Evolutionary conservation across 1,139 yeast genomes (phyloP).

Genomic region (Zhuliangozyma parablackwelliae): DNA sequence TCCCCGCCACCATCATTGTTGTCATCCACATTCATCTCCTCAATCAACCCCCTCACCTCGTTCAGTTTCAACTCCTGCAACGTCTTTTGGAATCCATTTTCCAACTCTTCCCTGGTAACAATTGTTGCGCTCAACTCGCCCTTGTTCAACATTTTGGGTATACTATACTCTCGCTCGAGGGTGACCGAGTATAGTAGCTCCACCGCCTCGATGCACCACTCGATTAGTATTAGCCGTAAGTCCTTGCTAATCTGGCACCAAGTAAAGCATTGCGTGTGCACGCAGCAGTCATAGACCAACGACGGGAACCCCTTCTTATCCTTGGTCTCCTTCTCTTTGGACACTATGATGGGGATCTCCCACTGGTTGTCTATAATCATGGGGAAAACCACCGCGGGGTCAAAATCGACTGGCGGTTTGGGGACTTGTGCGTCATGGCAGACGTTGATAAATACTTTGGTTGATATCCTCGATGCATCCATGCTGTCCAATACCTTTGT

Average conservation of each 20-base stretch:
- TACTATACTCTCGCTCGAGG: constrained; percentile 39
- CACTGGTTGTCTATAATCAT: constrained; percentile 68
- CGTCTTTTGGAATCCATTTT: constrained; percentile 30
- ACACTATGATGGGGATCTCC: constrained; percentile 79
- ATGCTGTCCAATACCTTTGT: constrained; percentile 42
- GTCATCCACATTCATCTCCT: constrained; percentile 23
- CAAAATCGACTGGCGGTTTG: constrained; percentile 41
- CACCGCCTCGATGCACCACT: constrained; percentile 66
- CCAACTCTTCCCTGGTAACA: constrained; percentile 27
- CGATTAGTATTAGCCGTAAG: constrained; percentile 45
- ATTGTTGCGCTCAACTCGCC: constrained; percentile 45
- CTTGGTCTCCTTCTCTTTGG: constrained; percentile 46
- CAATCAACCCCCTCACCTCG: constrained; percentile 40
- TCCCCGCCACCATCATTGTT: constrained; percentile 10
- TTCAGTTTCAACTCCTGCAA: constrained; percentile 30
- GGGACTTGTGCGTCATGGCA: constrained; percentile 69
- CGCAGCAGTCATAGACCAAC: constrained; percentile 72
- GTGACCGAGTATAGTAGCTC: constrained; percentile 45
- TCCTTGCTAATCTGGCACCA: constrained; percentile 58
- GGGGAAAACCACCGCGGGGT: constrained; percentile 57
- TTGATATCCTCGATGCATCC: constrained; percentile 26
- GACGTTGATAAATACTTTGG: constrained; percentile 75
- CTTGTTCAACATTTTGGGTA: constrained; percentile 62
- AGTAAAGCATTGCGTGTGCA: constrained; percentile 54
- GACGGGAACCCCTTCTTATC: constrained; percentile 72